Percentiles rank a stretch among this genome's conserved stretches.
Evolutionary conservation across 768 basidiomycete genomes (phyloP).

Genomic region (Podaxis rugospora): DNA sequence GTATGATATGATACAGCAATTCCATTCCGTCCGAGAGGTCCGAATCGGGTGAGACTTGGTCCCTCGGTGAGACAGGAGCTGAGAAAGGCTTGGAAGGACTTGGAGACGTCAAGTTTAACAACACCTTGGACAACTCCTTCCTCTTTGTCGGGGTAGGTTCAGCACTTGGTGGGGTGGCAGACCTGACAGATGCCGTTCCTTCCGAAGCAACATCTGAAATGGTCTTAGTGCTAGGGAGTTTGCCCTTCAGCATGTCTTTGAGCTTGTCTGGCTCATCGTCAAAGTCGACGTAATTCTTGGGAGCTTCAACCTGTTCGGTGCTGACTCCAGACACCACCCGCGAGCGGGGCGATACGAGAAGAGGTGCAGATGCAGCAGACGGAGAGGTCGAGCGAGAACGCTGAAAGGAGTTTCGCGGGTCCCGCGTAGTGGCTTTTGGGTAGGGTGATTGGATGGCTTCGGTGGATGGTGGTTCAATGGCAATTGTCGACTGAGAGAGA

Average conservation of each 20-base stretch:
- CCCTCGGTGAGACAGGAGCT: constrained; percentile 33
- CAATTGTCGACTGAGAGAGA: constrained; percentile 4
- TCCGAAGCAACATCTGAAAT: constrained; percentile 21
- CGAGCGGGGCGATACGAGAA: constrained; percentile 51
- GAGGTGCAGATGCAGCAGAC: constrained; percentile 35
- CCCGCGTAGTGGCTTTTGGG: constrained; percentile 16
- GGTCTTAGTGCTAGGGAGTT: constrained; percentile 34
- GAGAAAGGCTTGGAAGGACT: constrained; percentile 35
- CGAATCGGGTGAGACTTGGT: constrained; percentile 21
- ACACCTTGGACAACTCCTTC: constrained; percentile 35
- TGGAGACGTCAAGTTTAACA: constrained; percentile 41
- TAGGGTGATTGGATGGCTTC: constrained; percentile 17
- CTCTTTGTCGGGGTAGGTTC: constrained; percentile 23
- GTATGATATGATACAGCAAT: constrained; percentile 42
- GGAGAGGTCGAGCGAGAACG: constrained; percentile 34
- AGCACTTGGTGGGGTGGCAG: constrained; percentile 21
- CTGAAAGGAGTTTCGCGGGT: constrained; percentile 20
- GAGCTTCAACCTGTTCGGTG: constrained; percentile 67
- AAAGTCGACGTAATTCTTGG: constrained; percentile 76
- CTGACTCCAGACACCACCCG: constrained; percentile 71
- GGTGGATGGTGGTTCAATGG: constrained; percentile 14
- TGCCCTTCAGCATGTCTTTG: constrained; percentile 66
- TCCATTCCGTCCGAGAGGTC: constrained; percentile 22
- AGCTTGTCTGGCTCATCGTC: constrained; percentile 77
- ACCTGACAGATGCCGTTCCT: constrained; percentile 14